Evolutionary conservation across 2,329 filamentous ascomycete genomes (phyloP).

Genomic region (Cryphonectria naterciae): DNA sequence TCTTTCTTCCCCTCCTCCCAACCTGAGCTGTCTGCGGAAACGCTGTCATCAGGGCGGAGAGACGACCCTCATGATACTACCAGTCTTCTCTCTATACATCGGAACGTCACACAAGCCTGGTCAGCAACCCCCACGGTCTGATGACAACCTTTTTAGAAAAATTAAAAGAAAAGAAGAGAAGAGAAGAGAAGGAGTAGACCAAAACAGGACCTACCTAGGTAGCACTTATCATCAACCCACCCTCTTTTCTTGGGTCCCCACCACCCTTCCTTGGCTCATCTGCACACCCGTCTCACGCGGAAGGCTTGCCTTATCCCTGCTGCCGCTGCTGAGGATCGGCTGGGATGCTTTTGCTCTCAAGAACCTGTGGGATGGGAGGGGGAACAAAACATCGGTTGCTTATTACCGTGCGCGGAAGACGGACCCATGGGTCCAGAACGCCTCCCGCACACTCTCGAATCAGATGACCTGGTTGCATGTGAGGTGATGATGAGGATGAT

Average conservation of each 20-base stretch:
- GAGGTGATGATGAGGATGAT: background rate
- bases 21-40: background rate
- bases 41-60: background rate
- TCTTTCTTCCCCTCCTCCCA: background rate
- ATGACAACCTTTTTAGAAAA: background rate
- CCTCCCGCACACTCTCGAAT: slow-evolving; percentile 23
- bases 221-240: background rate
- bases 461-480: slow-evolving; percentile 25
- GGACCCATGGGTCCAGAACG: background rate
- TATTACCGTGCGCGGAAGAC: slow-evolving; percentile 25
- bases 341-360: background rate
- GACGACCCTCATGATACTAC: background rate
- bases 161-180: no score
- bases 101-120: background rate
- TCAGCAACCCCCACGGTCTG: background rate
- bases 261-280: background rate
- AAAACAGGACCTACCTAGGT: background rate
- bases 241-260: background rate
- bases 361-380: background rate
- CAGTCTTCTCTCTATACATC: background rate
- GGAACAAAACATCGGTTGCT: slow-evolving; percentile 7
- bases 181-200: no score
- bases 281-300: background rate
- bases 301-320: background rate
- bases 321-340: background rate